Evolutionary conservation across 2,329 filamentous ascomycete genomes (phyloP), one percentile per base, ranked within the genome.

Genomic region (Penicillium sp.): DNA sequence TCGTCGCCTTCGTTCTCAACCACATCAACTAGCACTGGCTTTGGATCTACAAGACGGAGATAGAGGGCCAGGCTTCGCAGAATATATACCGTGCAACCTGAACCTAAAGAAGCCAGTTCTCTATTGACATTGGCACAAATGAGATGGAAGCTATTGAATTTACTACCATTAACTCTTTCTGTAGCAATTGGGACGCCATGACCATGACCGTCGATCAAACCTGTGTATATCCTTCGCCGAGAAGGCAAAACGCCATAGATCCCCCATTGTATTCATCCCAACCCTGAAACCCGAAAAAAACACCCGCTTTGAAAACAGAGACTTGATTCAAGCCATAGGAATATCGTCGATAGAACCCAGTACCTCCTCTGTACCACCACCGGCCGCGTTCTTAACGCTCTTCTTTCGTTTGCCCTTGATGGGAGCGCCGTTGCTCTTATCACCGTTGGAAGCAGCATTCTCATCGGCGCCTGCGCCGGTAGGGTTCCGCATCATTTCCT

Each of bases 31-130:
- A 80, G 78, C 58, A 81, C 79, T 37, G 80, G 80, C 1, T 82
- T 82, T 71, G 80, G 80, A 26, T 80, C 79, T 15, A 82, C 80
- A 3, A 76, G 73, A 47, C 73, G 79, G 51, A 73, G 79, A 54
- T 80, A 65, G 70, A 62, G 40, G n/a, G 8, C 12, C 10, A 9
- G 19, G 10, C 28, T 49, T 24, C n/a, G 26, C 10, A 44, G 42
- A 50, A 22, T n/a, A 24, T 33, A 35, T 53, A 8, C 22, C 19
- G 17, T 5, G n/a, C 22, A 2, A 42, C 2, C 40, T 7, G 19
- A 37, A 35, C 22, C 10, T 17, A n/a, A 17, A 9, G 7, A 26
- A 19, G 19, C 22, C 30, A 12, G 4, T 26, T 7, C 8, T 38
- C 33, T 24, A 37, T 8, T 24, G 7, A 53, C 15, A 7, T 26